Base-by-base conservation (phyloP, 2,329 filamentous ascomycete genomes). In the Aphanocladium album region DNA sequence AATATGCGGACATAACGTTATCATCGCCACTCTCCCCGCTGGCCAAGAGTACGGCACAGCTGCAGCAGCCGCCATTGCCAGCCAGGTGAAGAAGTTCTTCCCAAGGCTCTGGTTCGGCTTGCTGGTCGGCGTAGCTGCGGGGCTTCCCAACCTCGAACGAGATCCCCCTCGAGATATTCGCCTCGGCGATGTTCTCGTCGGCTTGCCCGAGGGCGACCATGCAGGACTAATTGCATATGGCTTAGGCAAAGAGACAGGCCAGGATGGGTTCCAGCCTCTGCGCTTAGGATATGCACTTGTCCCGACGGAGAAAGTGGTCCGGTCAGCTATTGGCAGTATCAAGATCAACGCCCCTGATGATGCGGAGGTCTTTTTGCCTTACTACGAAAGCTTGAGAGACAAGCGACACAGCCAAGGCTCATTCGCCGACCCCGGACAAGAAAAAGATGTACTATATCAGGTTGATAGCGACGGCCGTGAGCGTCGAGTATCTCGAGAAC, bases 141-240 rank as follows among this genome's bases (percentile, higher is more conserved):
- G 72, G 0, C 66, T 75, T 2, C 72, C 72, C 1, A 64, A 70
- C 41, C 62, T 72, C 2, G 53, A 46, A 1, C 43, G 53, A 43
- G 51, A 1, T 1, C 71, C 72, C 0, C 65, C 67, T 1, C 64
- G 64, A 1, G 73, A 76, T 62, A 76, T 76, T 14, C 70, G 74
- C 2, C 67, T 76, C 17, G 74, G 74, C 1, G 72, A 76, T 62
- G 67, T 76, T 0, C 67, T 77, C 6, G 70, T 77, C 1, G 69
- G 65, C 8, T 51, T 72, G 2, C 61, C 68, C 0, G 57, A 67
- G 0, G 64, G 66, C 0, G 66, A 72, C 0, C 66, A 62, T 17
- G 60, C 71, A 1, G 72, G 65, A 0, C 50, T 75, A 0, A 51
- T 76, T 1, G 64, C 71, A 0, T 77, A 75, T 33, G 68, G 71